Percentiles rank a stretch among this genome's conserved stretches.
phyloP scores from a whole-genome alignment of 257 asterid species.

The Echites panduratus region DNA sequence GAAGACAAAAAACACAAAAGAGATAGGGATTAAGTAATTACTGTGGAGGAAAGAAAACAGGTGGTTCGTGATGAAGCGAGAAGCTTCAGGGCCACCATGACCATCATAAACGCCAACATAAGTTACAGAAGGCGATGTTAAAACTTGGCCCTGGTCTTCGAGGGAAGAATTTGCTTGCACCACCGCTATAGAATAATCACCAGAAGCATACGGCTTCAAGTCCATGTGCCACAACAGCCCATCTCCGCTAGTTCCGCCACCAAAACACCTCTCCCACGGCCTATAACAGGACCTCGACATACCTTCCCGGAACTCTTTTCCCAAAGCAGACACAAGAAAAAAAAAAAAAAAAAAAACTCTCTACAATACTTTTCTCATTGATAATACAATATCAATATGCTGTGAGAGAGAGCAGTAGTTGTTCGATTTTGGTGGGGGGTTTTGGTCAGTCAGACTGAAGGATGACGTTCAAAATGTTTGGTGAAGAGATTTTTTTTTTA shows the following conservation, averaged over 20 bases:
- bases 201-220: constrained; percentile 35
- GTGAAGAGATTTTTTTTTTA: constrained; percentile 1
- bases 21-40: constrained; percentile 10
- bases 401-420: constrained; percentile 1
- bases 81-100: constrained; percentile 45
- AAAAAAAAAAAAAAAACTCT: not conserved
- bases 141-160: constrained; percentile 41
- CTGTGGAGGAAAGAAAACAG: constrained; percentile 34
- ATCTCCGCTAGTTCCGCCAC: constrained; percentile 27
- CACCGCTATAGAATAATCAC: constrained; percentile 41
- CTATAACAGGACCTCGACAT: constrained; percentile 27
- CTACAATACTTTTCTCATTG: not conserved
- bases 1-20: not conserved
- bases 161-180: constrained; percentile 40
- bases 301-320: not conserved
- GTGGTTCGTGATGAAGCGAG: constrained; percentile 33
- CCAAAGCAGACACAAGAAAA: not conserved
- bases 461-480: constrained; percentile 5
- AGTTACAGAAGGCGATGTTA: constrained; percentile 33
- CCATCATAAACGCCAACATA: constrained; percentile 46
- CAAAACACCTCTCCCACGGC: constrained; percentile 27
- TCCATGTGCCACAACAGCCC: constrained; percentile 36
- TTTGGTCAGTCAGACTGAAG: constrained; percentile 12
- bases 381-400: not conserved
- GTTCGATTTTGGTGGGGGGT: constrained; percentile 10